Evolutionary conservation across 305 asterid species (phyloP), one percentile per base, ranked within the genome.

Genomic region (Fraxinus platypoda): DNA sequence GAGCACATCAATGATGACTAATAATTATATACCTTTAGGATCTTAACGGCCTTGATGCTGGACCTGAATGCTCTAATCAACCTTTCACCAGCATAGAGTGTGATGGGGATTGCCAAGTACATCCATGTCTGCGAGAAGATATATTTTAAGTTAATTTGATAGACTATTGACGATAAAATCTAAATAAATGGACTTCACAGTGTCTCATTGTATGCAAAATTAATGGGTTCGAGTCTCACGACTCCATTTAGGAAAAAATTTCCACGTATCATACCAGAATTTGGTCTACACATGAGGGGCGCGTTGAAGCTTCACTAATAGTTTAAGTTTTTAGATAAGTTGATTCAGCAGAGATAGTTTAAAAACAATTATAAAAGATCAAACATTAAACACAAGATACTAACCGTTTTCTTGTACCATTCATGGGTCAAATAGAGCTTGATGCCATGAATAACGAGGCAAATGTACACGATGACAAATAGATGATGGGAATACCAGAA

Each of bases 401-500:
- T 85, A 31, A 95, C 98, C 85, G 99, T 93, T 85, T 93, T 92
- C 89, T 86, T 92, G 95, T 93, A 89, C 97, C 97, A 93, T 15
- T 90, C 85, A 0, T 91, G 85, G 79, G 94, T 91, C 87, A 95
- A 84, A 71, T 90, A 95, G 41, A 95, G 98, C 88, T 91, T 90
- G 92, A 93, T 75, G 0, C 98, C 97, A 81, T 95, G 98, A 64
- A 93, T 89, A 19, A 95, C 83, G 88, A 93, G 95, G 87, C 85
- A 86, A 23, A 92, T 80, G 75, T 95, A 95, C 37, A 95, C 98
- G 11, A 95, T 85, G 81, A 91, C 85, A 41, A 95, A 95, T 9
- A 93, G 87, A 78, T 95, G 98, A 79, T 95, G 98, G 3, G 98
- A 93, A 68, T 95, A 95, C 98, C 98, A 95, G 19, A 95, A 95